Conservation (phyloP, 176 grass and related monocot species). For the Alloteropsis semialata region DNA sequence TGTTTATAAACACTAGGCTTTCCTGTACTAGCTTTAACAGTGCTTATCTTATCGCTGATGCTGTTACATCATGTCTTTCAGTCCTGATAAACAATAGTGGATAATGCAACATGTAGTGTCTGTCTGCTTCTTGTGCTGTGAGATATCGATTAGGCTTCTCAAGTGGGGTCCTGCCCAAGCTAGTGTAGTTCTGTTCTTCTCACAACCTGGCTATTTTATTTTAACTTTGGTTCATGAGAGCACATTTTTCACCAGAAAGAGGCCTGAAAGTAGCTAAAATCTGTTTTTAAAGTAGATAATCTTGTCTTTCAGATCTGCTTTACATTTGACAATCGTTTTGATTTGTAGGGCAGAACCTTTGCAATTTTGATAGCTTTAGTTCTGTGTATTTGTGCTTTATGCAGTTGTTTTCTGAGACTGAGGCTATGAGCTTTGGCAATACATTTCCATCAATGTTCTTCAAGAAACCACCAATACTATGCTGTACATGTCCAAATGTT, state of each 20-base stretch:
- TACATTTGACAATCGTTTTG: background rate
- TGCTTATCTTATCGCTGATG: slow-evolving; percentile 13
- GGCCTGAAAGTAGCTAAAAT: background rate
- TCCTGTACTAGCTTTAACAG: slow-evolving; percentile 13
- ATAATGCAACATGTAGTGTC: slow-evolving; percentile 21
- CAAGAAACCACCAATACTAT: background rate
- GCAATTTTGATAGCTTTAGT: slow-evolving; percentile 12
- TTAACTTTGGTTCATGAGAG: background rate
- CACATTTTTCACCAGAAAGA: background rate
- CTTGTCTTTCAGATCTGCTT: background rate
- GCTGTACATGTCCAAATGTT: background rate
- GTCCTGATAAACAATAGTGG: slow-evolving; percentile 19
- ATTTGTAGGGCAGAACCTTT: background rate
- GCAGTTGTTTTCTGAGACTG: background rate
- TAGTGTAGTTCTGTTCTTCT: background rate
- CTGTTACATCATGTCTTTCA: slow-evolving; percentile 20
- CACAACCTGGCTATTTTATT: background rate
- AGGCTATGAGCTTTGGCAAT: background rate
- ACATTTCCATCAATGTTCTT: background rate
- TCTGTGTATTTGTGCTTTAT: background rate
- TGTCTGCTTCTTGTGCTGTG: slow-evolving; percentile 21
- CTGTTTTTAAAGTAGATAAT: background rate
- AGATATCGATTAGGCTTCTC: slow-evolving; percentile 16
- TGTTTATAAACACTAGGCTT: background rate
- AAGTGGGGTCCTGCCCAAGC: background rate